Evolutionary conservation across 2,329 filamentous ascomycete genomes (phyloP).

Genomic region (Colletotrichum tamarilloi): DNA sequence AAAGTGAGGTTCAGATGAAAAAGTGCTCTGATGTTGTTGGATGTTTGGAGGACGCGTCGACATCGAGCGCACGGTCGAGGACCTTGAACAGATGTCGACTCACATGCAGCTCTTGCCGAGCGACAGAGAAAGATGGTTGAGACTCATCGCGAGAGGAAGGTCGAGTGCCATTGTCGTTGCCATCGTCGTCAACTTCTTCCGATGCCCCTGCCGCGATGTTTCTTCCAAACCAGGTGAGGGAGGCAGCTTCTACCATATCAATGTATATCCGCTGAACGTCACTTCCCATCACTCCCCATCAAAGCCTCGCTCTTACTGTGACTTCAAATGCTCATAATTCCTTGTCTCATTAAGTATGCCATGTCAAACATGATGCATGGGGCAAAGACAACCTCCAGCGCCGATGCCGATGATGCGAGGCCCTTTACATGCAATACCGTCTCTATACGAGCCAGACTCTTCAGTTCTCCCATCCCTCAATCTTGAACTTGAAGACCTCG

Average conservation of each 20-base stretch:
- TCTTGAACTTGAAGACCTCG: constrained; percentile 64
- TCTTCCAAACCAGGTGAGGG: too few species aligned
- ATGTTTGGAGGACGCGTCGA: constrained; percentile 11
- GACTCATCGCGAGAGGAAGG: not conserved
- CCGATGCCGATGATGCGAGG: not conserved
- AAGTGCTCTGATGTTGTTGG: constrained; percentile 23
- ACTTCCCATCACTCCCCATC: not conserved
- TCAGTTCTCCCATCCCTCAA: constrained; percentile 62
- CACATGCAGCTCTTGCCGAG: constrained; percentile 6
- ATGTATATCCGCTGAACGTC: not conserved
- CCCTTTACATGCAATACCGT: not conserved
- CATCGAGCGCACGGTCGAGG: not conserved
- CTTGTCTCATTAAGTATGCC: not conserved
- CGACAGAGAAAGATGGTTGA: not conserved
- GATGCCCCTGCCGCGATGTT: not conserved
- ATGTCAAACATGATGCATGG: not conserved
- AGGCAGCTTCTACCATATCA: not conserved
- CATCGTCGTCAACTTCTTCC: not conserved
- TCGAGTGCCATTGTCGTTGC: not conserved
- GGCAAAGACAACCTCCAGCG: not conserved
- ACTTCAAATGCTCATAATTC: not conserved
- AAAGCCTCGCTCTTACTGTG: not conserved
- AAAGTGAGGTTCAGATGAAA: constrained; percentile 29
- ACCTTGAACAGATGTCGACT: not conserved
- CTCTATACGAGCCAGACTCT: not conserved